These are phyloP conservation scores for Salix viminalis DNA, from an alignment of 345 rosid genomes.

Conservation along the genomic window DNA sequence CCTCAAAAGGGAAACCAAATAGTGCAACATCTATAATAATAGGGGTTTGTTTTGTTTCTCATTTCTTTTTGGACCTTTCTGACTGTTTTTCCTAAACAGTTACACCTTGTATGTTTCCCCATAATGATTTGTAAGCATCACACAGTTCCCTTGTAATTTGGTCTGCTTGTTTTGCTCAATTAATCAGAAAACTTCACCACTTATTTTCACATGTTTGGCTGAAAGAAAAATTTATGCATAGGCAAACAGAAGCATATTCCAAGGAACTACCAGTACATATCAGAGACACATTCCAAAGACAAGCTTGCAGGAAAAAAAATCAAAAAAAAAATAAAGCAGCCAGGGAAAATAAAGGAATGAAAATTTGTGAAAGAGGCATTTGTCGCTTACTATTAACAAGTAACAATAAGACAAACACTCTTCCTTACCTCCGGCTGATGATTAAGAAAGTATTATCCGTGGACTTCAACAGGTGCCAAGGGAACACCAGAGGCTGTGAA, in stretches of 20 bases:
- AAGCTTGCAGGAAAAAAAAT: neutral
- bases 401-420: neutral
- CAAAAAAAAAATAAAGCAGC: neutral
- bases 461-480: slow-evolving; percentile 82
- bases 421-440: slow-evolving; percentile 54
- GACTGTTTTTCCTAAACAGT: too few relatives aligned
- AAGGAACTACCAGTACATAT: neutral
- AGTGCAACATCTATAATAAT: too few relatives aligned
- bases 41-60: too few relatives aligned
- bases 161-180: neutral
- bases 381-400: neutral
- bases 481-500: slow-evolving; percentile 46
- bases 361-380: neutral
- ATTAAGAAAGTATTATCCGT: slow-evolving; percentile 45
- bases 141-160: too few relatives aligned
- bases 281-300: neutral
- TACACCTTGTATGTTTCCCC: too few relatives aligned
- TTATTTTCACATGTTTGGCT: neutral
- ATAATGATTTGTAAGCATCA: too few relatives aligned
- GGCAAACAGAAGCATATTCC: neutral
- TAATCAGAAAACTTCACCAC: neutral
- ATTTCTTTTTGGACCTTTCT: too few relatives aligned
- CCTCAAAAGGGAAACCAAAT: too few relatives aligned
- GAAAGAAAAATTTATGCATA: too few relatives aligned
- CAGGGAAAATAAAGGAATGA: neutral